phyloP scores from a whole-genome alignment of 345 rosid species.

The Kernera saxatilis region DNA sequence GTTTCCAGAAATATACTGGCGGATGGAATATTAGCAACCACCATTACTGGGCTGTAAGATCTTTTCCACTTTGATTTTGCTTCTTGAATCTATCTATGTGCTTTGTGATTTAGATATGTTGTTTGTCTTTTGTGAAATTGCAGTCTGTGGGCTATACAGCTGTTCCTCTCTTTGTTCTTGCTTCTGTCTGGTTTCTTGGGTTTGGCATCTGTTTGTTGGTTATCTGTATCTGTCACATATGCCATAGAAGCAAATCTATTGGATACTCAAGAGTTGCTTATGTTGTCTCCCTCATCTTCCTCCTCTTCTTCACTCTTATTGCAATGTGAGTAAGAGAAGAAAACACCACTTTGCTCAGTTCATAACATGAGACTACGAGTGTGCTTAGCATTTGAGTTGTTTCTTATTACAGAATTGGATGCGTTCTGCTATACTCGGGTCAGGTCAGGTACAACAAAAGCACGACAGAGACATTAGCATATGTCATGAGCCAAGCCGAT shows the following conservation, averaged over 20 bases:
- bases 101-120: not conserved
- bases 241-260: constrained; percentile 39
- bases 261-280: constrained; percentile 64
- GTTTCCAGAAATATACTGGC: constrained; percentile 62
- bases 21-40: constrained; percentile 83
- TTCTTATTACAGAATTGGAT: constrained; percentile 62
- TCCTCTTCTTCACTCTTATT: constrained; percentile 55
- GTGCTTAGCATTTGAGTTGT: not conserved
- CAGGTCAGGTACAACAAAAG: constrained; percentile 66
- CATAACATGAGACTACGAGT: not conserved
- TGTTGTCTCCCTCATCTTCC: constrained; percentile 60
- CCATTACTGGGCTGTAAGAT: constrained; percentile 96
- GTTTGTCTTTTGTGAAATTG: constrained; percentile 19
- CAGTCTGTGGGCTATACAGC: constrained; percentile 94
- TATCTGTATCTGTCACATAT: constrained; percentile 44
- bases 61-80: not conserved
- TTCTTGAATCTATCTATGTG: not conserved
- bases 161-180: constrained; percentile 57
- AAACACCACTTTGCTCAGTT: not conserved
- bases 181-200: constrained; percentile 68
- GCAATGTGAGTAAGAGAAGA: constrained; percentile 47
- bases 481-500: constrained; percentile 73
- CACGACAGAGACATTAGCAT: constrained; percentile 61
- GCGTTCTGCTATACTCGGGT: constrained; percentile 66
- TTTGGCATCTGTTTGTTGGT: constrained; percentile 63